These are phyloP conservation scores for Endocalyx cinctus DNA, from an alignment of 2,329 filamentous ascomycete genomes.

Conservation along the genomic window DNA sequence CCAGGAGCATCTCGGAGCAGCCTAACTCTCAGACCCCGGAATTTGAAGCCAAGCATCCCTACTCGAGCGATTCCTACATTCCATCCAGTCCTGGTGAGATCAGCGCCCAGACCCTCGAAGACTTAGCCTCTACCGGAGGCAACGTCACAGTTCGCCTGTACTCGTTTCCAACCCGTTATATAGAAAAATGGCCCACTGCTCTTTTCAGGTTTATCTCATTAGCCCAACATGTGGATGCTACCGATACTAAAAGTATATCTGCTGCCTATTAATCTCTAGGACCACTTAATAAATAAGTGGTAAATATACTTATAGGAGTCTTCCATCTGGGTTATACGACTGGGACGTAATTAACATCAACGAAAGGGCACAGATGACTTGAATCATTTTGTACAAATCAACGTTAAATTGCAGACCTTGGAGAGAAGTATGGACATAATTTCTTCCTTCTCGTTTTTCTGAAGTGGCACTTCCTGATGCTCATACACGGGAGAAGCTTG, in stretches of 20 bases:
- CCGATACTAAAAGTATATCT: slow-evolving; percentile 6
- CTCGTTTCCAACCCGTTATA: slow-evolving; percentile 2
- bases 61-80: slow-evolving; percentile 5
- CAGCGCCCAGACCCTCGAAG: slow-evolving; percentile 6
- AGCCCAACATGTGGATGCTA: slow-evolving; percentile 5
- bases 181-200: slow-evolving; percentile 3
- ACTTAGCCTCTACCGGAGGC: slow-evolving; percentile 3
- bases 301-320: no score
- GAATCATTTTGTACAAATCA: no score
- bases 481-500: no score
- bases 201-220: slow-evolving; percentile 7
- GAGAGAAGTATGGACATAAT: no score
- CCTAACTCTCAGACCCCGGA: slow-evolving; percentile 6
- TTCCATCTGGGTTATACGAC: no score
- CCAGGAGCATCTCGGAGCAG: slow-evolving; percentile 3
- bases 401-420: no score
- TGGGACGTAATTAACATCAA: no score
- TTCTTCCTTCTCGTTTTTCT: no score
- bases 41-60: slow-evolving; percentile 1
- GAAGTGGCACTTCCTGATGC: no score
- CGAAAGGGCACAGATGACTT: no score
- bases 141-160: slow-evolving; percentile 4
- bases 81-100: slow-evolving; percentile 5
- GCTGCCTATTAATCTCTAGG: slow-evolving; percentile 1
- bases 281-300: slow-evolving; percentile 4